phyloP scores from a whole-genome alignment of 2,329 filamentous ascomycete genomes.

The Xylariaceae sp. region DNA sequence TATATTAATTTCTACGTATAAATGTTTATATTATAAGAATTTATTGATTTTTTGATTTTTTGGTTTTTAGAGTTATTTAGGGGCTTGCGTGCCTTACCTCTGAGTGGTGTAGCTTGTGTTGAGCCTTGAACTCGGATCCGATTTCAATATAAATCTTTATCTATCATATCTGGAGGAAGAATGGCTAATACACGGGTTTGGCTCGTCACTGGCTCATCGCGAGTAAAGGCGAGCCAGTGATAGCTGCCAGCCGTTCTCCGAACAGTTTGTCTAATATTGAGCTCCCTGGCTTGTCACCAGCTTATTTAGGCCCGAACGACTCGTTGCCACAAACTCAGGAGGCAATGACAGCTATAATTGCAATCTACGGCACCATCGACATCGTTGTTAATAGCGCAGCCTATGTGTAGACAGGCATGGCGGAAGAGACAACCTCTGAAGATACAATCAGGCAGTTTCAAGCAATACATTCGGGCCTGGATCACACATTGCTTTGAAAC shows the following conservation, averaged over 20 bases:
- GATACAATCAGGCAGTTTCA: constrained; percentile 28
- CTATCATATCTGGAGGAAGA: too few species aligned
- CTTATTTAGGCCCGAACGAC: constrained; percentile 39
- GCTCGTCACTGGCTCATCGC: constrained; percentile 48
- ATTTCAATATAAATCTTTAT: too few species aligned
- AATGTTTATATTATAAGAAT: too few species aligned
- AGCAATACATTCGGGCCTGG: constrained; percentile 37
- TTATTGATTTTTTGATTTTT: too few species aligned
- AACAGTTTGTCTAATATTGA: constrained; percentile 29
- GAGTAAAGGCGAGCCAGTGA: constrained; percentile 42
- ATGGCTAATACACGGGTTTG: constrained; percentile 30
- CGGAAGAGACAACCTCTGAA: constrained; percentile 35
- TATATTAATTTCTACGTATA: too few species aligned
- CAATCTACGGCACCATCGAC: constrained; percentile 38
- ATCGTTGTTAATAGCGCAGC: constrained; percentile 45
- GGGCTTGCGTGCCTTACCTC: too few species aligned
- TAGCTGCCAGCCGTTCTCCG: constrained; percentile 43
- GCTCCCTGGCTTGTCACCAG: constrained; percentile 33
- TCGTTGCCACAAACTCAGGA: constrained; percentile 32
- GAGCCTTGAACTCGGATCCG: too few species aligned
- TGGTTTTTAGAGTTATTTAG: too few species aligned
- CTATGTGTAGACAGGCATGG: constrained; percentile 39
- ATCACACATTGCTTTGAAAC: too few species aligned
- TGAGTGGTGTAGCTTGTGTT: too few species aligned
- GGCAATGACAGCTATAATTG: constrained; percentile 33